phyloP scores from a whole-genome alignment of 1,139 yeast genomes.

The Maudiozyma humilis region DNA sequence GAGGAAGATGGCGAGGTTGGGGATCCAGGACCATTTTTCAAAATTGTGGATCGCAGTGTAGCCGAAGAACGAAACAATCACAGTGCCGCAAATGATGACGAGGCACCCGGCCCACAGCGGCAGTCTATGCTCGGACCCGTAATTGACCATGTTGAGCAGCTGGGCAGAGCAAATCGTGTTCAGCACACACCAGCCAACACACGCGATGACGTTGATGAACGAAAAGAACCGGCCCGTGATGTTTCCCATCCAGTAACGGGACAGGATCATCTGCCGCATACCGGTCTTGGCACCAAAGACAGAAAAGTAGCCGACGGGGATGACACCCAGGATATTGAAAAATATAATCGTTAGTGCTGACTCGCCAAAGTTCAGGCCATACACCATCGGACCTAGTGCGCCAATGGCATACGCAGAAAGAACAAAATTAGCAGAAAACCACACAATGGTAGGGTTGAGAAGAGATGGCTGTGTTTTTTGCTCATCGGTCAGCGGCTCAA shows the following conservation, averaged over 20 bases:
- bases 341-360: conserved; percentile 55
- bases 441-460: conserved; percentile 73
- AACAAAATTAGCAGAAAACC: conserved; percentile 88
- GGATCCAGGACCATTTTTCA: conserved; percentile 88
- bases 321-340: conserved; percentile 63
- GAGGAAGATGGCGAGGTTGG: conserved; percentile 63
- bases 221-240: conserved; percentile 70
- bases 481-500: conserved; percentile 41
- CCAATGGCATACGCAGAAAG: conserved; percentile 81
- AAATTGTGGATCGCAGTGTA: conserved; percentile 72
- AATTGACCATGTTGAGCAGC: conserved; percentile 66
- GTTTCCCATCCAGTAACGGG: conserved; percentile 75
- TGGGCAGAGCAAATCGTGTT: conserved; percentile 89
- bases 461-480: conserved; percentile 46
- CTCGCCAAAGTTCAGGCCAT: conserved; percentile 56
- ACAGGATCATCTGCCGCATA: conserved; percentile 78
- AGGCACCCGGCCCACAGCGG: conserved; percentile 94
- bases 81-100: conserved; percentile 59
- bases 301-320: conserved; percentile 81
- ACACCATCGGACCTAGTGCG: conserved; percentile 55
- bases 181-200: conserved; percentile 95
- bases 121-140: conserved; percentile 39
- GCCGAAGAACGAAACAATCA: conserved; percentile 74
- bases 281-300: conserved; percentile 81
- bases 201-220: conserved; percentile 68